Base-by-base conservation (phyloP, 148 eudicot genomes). In the Rhododendron kiyosumense region DNA sequence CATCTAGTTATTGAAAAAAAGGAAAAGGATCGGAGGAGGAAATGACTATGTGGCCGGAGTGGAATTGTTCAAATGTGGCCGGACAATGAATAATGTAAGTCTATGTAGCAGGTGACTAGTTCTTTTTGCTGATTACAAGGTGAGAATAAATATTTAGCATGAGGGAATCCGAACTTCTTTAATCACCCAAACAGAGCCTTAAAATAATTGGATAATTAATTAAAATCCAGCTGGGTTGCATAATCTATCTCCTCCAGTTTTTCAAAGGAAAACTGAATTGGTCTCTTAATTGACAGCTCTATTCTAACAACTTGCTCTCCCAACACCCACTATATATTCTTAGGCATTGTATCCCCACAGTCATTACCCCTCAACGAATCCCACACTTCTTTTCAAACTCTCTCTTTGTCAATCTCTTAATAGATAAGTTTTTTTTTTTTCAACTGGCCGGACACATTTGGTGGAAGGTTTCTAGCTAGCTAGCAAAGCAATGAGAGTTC, bases 261-360 rank as follows among this genome's bases (percentile, higher is more conserved):
- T 46, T 81, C 74, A 30, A 71, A 30, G 36, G 38, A 13, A 13
- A 71, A 69, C 73, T 74, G 75, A 86, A 81, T 48, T 69, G 54
- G 87, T 81, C 80, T 28, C 67, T 1, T 1, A 36, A 24, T 81
- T 34, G 87, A 81, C 87, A 86, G 87, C 87, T 86, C 79, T 51
- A 15, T 51, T n/a, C 79, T 26, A 86, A 86, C 84, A 30, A 81
- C 87, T 2, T 5, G 17, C 24, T 49, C 83, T 30, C 83, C 14
- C 30, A 77, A 3, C 6, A 48, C 28, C 32, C 32, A 76, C 79
- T 76, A 76, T 74, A 74, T 76, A 76, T 76, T 36, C 15, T 1
- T 9, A 38, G 18, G 28, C 26, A 38, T 18, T 38, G 46, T 3
- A 63, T 13, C 52, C 7, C 34, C 61, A 45, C 1, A 30, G 18